Evolutionary conservation across 805 yeast species (phyloP).

Genomic region (Lachancea cidri): DNA sequence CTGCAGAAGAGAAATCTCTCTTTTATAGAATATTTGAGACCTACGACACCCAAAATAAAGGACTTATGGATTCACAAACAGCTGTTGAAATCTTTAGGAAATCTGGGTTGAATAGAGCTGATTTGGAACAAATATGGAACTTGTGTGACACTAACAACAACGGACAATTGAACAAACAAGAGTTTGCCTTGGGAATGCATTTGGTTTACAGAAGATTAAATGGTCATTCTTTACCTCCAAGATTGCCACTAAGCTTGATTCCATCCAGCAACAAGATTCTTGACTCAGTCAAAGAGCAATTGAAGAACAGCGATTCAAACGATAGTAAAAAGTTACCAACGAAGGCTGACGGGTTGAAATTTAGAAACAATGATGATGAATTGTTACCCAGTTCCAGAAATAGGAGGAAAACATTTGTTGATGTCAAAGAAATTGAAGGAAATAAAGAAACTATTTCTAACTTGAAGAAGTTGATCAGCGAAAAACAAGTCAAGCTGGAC

Average conservation of each 20-base stretch:
- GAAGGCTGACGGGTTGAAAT: constrained; percentile 39
- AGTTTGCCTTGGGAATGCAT: constrained; percentile 97
- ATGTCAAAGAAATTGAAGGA: constrained; percentile 8
- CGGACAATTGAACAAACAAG: constrained; percentile 82
- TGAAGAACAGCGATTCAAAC: constrained; percentile 19
- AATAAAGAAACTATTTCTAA: constrained; percentile 40
- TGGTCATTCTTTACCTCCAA: constrained; percentile 77
- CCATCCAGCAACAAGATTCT: constrained; percentile 81
- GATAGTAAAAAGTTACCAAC: constrained; percentile 16
- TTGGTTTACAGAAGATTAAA: constrained; percentile 84
- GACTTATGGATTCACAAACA: constrained; percentile 69
- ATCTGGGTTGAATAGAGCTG: constrained; percentile 81
- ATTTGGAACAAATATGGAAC: constrained; percentile 88
- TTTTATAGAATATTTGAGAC: constrained; percentile 85
- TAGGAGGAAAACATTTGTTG: constrained; percentile 38
- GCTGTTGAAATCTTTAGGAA: constrained; percentile 87
- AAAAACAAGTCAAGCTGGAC: constrained; percentile 62
- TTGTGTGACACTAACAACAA: constrained; percentile 76
- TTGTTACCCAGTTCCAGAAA: constrained; percentile 67
- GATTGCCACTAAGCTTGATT: constrained; percentile 80
- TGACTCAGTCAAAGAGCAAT: constrained; percentile 60
- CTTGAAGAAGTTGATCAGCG: constrained; percentile 61
- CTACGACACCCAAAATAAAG: constrained; percentile 69
- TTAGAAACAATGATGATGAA: constrained; percentile 70
- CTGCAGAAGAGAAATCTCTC: constrained; percentile 79